Evolutionary conservation across 2,329 filamentous ascomycete genomes (phyloP).

Genomic region (Alternaria sp.): DNA sequence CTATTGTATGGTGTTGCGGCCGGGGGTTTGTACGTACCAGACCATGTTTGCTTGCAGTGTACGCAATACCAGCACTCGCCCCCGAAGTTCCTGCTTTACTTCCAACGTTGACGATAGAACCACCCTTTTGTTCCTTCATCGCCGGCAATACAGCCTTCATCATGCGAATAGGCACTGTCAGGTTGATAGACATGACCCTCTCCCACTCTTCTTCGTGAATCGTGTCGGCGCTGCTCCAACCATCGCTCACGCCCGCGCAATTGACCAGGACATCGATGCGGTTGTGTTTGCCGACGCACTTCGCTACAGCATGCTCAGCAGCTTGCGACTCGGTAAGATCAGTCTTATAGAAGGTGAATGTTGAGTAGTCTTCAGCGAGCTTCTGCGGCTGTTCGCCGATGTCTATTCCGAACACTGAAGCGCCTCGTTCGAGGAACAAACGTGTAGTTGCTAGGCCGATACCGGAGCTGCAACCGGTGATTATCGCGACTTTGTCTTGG

Average conservation of each 20-base stretch:
- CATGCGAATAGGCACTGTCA: slow-evolving; percentile 56
- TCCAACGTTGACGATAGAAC: slow-evolving; percentile 55
- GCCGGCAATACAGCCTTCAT: slow-evolving; percentile 56
- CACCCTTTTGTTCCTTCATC: slow-evolving; percentile 52
- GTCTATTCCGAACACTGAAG: slow-evolving; percentile 42
- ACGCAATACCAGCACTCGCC: slow-evolving; percentile 54
- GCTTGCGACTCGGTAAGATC: slow-evolving; percentile 31
- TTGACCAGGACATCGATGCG: slow-evolving; percentile 56
- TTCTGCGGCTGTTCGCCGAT: slow-evolving; percentile 29
- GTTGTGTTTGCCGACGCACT: slow-evolving; percentile 32
- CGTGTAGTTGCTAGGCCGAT: slow-evolving; percentile 41
- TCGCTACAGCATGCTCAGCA: slow-evolving; percentile 32
- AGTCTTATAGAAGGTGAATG: slow-evolving; percentile 37
- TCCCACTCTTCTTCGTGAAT: slow-evolving; percentile 53
- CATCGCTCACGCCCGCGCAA: slow-evolving; percentile 57
- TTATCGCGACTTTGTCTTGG: slow-evolving; percentile 36
- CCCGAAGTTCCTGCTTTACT: slow-evolving; percentile 46
- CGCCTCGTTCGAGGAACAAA: slow-evolving; percentile 34
- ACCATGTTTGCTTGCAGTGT: slow-evolving; percentile 57
- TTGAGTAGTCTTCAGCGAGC: slow-evolving; percentile 21
- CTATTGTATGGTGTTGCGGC: fast-evolving
- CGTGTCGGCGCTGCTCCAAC: slow-evolving; percentile 51
- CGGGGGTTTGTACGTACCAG: slow-evolving; percentile 41
- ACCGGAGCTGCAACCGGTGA: slow-evolving; percentile 43
- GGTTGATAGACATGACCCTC: slow-evolving; percentile 53